These are phyloP conservation scores for Pseudogymnoascus destructans DNA, from an alignment of 2,329 filamentous ascomycete species.

Conservation along the genomic window DNA sequence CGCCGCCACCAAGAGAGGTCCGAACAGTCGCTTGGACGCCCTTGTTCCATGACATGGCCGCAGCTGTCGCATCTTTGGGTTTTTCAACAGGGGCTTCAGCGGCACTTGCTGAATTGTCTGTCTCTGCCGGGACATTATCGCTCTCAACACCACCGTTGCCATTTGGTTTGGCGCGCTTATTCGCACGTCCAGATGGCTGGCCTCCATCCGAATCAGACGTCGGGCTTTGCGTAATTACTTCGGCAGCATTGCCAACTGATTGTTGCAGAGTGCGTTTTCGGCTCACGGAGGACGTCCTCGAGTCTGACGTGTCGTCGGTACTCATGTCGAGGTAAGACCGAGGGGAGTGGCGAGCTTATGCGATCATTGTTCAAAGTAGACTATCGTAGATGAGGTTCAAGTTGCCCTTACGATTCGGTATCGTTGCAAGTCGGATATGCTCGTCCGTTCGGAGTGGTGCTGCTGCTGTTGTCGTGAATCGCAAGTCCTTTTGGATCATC, in stretches of 20 bases:
- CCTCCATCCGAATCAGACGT: neutral
- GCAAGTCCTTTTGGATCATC: neutral
- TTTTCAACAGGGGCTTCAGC: neutral
- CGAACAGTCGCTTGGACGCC: constrained; percentile 30
- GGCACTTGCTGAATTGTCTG: neutral
- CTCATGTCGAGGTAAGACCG: constrained; percentile 11
- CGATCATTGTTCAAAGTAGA: neutral
- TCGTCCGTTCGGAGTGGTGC: neutral
- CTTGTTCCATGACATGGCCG: constrained; percentile 33
- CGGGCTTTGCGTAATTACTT: neutral
- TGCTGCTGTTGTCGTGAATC: neutral
- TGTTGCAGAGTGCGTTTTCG: neutral
- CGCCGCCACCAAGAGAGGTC: constrained; percentile 28
- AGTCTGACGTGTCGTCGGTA: constrained; percentile 30
- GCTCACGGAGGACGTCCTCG: constrained; percentile 33
- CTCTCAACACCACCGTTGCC: neutral
- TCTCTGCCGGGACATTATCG: neutral
- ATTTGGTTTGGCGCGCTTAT: neutral
- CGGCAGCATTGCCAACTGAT: neutral
- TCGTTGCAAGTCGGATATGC: neutral
- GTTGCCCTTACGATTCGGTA: neutral
- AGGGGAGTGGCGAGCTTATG: neutral
- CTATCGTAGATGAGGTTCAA: neutral
- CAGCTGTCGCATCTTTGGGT: constrained; percentile 12
- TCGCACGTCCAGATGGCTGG: neutral